Evolutionary conservation across 2,329 filamentous ascomycete species (phyloP).

Genomic region (Arthrobotrys pseudoclavata): DNA sequence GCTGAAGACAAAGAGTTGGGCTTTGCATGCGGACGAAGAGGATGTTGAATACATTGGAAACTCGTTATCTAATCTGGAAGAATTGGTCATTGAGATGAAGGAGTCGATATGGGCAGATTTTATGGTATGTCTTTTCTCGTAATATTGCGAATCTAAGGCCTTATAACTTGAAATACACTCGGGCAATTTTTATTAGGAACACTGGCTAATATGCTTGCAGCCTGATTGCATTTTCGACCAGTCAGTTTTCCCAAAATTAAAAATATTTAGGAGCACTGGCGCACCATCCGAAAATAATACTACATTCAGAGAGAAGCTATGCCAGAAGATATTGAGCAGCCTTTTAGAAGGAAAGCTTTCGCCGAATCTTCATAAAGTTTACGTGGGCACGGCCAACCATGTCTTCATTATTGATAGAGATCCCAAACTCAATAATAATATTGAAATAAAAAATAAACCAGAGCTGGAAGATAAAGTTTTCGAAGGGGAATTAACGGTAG

Average conservation of each 20-base stretch:
- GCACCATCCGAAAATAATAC: not conserved
- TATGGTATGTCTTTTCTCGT: not conserved
- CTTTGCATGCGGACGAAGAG: not conserved
- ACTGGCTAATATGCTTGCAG: not conserved
- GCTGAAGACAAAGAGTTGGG: not conserved
- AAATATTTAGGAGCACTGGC: not conserved
- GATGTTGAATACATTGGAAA: not conserved
- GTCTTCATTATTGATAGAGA: not conserved
- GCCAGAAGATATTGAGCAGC: not conserved
- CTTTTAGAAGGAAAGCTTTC: not conserved
- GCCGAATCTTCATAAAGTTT: not conserved
- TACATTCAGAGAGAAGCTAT: not conserved
- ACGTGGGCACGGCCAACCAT: not conserved
- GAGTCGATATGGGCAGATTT: not conserved
- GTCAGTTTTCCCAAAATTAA: constrained; percentile 9
- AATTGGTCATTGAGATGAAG: not conserved
- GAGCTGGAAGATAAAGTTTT: not conserved
- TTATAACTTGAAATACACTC: no score
- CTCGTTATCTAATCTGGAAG: not conserved
- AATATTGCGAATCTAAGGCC: no score
- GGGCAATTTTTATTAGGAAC: no score
- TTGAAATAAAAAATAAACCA: not conserved
- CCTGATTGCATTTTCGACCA: constrained; percentile 20
- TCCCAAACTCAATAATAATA: no score
- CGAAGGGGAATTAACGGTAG: not conserved